Conservation (phyloP, 192 early-diverging fungal genomes). For the Coemansia sp. region DNA sequence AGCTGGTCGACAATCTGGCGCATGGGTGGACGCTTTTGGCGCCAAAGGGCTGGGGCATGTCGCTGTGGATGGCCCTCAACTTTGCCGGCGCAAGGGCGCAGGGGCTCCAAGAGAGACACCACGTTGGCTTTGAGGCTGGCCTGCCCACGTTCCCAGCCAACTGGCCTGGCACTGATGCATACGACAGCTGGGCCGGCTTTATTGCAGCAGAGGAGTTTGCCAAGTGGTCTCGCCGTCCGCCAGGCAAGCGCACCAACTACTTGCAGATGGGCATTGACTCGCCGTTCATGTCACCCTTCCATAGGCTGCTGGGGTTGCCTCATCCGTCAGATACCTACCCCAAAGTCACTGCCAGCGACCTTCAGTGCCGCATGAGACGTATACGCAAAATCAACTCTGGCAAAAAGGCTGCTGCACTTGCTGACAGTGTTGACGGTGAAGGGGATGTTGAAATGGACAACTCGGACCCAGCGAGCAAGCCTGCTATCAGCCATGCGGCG, state of each 20-base stretch:
- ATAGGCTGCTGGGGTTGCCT: conserved; percentile 32
- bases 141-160: conserved; percentile 80
- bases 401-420: background rate
- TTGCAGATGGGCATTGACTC: conserved; percentile 59
- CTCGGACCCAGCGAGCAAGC: background rate
- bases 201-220: conserved; percentile 42
- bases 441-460: background rate
- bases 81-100: conserved; percentile 84
- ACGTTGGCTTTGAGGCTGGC: conserved; percentile 73
- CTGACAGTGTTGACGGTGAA: background rate
- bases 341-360: conserved; percentile 5
- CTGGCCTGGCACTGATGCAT: conserved; percentile 72
- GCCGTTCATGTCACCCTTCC: conserved; percentile 74
- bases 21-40: conserved; percentile 82
- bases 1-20: conserved; percentile 30
- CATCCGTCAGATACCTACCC: conserved; percentile 18
- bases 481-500: background rate
- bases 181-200: conserved; percentile 50
- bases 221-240: conserved; percentile 66
- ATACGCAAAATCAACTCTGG: conserved; percentile 22
- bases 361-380: conserved; percentile 41
- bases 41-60: conserved; percentile 78
- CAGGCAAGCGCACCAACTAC: conserved; percentile 81
- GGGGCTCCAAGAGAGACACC: conserved; percentile 69
- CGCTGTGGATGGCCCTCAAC: conserved; percentile 83